phyloP scores from a whole-genome alignment of 2,329 filamentous ascomycete genomes.

The Colletotrichum sp. region DNA sequence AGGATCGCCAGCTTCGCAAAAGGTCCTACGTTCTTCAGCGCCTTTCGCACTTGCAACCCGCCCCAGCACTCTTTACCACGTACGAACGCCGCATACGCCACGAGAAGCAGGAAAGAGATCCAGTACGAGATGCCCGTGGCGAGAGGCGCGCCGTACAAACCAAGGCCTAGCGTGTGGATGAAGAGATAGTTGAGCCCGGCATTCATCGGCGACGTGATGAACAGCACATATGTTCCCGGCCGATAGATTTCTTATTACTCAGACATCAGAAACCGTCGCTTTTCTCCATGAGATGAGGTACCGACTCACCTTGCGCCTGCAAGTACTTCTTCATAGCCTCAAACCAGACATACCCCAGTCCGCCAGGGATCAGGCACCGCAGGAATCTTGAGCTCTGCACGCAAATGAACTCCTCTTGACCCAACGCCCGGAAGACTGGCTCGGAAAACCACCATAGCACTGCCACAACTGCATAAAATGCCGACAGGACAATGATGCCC shows the following conservation, averaged over 20 bases:
- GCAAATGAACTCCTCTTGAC: constrained; percentile 80
- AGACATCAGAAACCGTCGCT: not conserved
- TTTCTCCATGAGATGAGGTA: not conserved
- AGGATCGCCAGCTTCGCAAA: constrained; percentile 78
- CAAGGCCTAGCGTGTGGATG: constrained; percentile 73
- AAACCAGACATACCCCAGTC: constrained; percentile 87
- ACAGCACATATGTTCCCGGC: constrained; percentile 80
- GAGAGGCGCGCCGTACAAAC: constrained; percentile 79
- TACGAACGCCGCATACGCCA: constrained; percentile 75
- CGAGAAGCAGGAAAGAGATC: constrained; percentile 78
- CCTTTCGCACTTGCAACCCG: constrained; percentile 67
- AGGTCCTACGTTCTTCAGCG: constrained; percentile 68
- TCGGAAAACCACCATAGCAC: constrained; percentile 78
- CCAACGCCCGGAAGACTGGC: constrained; percentile 74
- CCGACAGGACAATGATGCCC: constrained; percentile 72
- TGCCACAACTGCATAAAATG: constrained; percentile 76
- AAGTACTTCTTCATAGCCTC: constrained; percentile 86
- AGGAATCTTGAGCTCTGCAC: constrained; percentile 76
- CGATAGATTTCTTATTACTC: constrained; percentile 64
- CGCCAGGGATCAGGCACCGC: constrained; percentile 76
- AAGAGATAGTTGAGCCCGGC: constrained; percentile 81
- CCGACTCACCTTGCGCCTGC: constrained; percentile 78
- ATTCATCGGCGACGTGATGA: constrained; percentile 84
- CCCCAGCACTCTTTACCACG: constrained; percentile 80
- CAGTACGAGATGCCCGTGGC: constrained; percentile 88